These are phyloP conservation scores for Penicillium cataractarum DNA, from an alignment of 495 filamentous ascomycete species.

Conservation along the genomic window DNA sequence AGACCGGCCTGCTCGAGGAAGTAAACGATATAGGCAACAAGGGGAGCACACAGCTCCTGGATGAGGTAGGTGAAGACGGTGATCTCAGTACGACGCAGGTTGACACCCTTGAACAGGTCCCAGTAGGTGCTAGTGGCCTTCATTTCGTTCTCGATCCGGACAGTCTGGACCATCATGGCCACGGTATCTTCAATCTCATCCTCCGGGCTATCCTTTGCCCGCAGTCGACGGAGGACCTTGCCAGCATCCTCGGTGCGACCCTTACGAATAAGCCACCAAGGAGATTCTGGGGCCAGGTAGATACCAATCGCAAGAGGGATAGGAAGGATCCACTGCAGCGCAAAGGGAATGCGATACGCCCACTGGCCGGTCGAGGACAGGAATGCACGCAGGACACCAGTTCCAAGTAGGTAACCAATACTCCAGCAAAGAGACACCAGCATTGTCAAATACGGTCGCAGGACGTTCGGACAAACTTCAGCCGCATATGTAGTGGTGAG, in stretches of 20 bases:
- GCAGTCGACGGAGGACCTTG: slow-evolving; percentile 59
- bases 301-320: slow-evolving; percentile 65
- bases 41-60: slow-evolving; percentile 69
- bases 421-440: slow-evolving; percentile 79
- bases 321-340: slow-evolving; percentile 75
- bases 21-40: slow-evolving; percentile 70
- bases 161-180: slow-evolving; percentile 76
- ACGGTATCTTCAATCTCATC: slow-evolving; percentile 68
- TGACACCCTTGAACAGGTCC: slow-evolving; percentile 70
- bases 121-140: slow-evolving; percentile 58
- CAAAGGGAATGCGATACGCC: slow-evolving; percentile 65
- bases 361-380: slow-evolving; percentile 52
- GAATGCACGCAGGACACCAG: slow-evolving; percentile 65
- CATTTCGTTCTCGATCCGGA: slow-evolving; percentile 64
- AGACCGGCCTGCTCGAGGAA: slow-evolving; percentile 71
- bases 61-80: slow-evolving; percentile 69
- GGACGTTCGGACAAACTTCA: slow-evolving; percentile 67
- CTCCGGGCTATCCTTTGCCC: slow-evolving; percentile 50
- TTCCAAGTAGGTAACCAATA: slow-evolving; percentile 67
- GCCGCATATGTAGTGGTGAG: slow-evolving; percentile 72
- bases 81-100: slow-evolving; percentile 69
- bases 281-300: slow-evolving; percentile 67
- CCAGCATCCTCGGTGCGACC: slow-evolving; percentile 63
- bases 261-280: slow-evolving; percentile 74
- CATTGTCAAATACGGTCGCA: slow-evolving; percentile 70